These are phyloP conservation scores for Lasiosphaeria hispida DNA, from an alignment of 495 filamentous ascomycete genomes.

Conservation along the genomic window DNA sequence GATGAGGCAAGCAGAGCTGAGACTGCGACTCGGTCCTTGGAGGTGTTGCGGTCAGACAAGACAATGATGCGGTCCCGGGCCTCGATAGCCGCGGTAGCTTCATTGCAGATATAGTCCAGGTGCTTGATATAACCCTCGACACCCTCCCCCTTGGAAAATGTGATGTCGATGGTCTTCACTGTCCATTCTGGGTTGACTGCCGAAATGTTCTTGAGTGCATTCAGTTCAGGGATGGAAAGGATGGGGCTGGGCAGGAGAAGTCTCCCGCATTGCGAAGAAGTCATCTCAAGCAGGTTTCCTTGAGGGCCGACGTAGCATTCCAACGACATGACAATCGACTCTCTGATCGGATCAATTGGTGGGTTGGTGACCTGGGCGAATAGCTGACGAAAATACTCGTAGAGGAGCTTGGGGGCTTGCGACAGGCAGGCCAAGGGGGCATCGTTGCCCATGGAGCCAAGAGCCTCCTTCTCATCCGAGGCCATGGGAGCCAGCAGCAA, in stretches of 20 bases:
- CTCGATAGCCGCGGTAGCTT: conserved; percentile 80
- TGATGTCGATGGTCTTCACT: conserved; percentile 92
- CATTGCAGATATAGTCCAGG: conserved; percentile 85
- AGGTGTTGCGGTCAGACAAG: conserved; percentile 87
- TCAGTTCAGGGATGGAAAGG: conserved; percentile 89
- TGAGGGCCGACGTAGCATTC: conserved; percentile 98
- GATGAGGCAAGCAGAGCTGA: conserved; percentile 88
- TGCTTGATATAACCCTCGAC: conserved; percentile 83
- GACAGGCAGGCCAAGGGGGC: conserved; percentile 91
- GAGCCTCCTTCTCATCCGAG: conserved; percentile 97
- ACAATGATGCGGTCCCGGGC: conserved; percentile 84
- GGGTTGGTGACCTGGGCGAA: conserved; percentile 99
- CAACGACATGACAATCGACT: conserved; percentile 98
- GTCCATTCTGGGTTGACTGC: conserved; percentile 77
- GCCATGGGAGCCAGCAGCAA: conserved; percentile 95
- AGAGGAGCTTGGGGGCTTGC: conserved; percentile 83
- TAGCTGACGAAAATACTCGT: conserved; percentile 98
- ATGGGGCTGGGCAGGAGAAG: conserved; percentile 88
- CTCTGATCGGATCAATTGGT: conserved; percentile 96
- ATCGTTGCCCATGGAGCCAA: conserved; percentile 99
- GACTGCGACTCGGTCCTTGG: conserved; percentile 77
- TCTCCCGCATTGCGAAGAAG: conserved; percentile 81
- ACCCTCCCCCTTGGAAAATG: conserved; percentile 87
- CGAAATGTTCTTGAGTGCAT: conserved; percentile 77
- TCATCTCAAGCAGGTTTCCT: conserved; percentile 96